phyloP scores from a whole-genome alignment of 257 asterid species.

The Paulownia fortunei region DNA sequence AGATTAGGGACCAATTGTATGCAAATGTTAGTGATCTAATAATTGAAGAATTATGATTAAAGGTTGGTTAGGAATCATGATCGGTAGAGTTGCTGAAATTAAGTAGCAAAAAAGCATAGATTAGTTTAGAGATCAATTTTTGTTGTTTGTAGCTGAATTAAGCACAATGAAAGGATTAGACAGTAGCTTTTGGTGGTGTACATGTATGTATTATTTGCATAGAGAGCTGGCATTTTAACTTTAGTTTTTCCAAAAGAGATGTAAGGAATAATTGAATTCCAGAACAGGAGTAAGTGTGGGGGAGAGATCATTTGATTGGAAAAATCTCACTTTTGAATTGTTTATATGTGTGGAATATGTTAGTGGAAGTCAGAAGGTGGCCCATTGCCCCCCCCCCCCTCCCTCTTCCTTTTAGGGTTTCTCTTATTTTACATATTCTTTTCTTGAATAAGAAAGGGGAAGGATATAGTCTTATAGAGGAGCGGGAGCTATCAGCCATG shows the following conservation, averaged over 20 bases:
- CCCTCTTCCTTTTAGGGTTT: slow-evolving; percentile 38
- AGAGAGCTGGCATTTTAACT: slow-evolving; percentile 48
- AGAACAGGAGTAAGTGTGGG: slow-evolving; percentile 51
- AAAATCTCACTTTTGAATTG: slow-evolving; percentile 67
- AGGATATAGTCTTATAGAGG: slow-evolving; percentile 14
- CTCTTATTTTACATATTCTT: slow-evolving; percentile 9
- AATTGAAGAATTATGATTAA: slow-evolving; percentile 58
- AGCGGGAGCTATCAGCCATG: slow-evolving; percentile 32
- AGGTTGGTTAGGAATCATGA: slow-evolving; percentile 37
- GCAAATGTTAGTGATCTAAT: slow-evolving; percentile 45
- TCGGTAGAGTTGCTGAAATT: slow-evolving; percentile 22
- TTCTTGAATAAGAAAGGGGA: slow-evolving; percentile 22
- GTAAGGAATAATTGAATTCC: slow-evolving; percentile 60
- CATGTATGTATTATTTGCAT: slow-evolving; percentile 38
- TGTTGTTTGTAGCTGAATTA: slow-evolving; percentile 52
- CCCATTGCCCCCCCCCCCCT: slow-evolving; percentile 40
- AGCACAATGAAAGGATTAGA: slow-evolving; percentile 32
- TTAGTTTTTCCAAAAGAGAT: slow-evolving; percentile 35
- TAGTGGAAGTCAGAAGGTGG: slow-evolving; percentile 78
- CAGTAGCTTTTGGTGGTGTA: slow-evolving; percentile 53
- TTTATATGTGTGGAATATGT: slow-evolving; percentile 63
- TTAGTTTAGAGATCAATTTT: slow-evolving; percentile 29
- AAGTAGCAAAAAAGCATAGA: slow-evolving; percentile 5
- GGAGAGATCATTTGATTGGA: slow-evolving; percentile 63
- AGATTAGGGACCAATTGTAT: slow-evolving; percentile 51